Evolutionary conservation across 805 yeast genomes (phyloP), one percentile per base, ranked within the genome.

Genomic region (Vanderwaltozyma yarrowii): DNA sequence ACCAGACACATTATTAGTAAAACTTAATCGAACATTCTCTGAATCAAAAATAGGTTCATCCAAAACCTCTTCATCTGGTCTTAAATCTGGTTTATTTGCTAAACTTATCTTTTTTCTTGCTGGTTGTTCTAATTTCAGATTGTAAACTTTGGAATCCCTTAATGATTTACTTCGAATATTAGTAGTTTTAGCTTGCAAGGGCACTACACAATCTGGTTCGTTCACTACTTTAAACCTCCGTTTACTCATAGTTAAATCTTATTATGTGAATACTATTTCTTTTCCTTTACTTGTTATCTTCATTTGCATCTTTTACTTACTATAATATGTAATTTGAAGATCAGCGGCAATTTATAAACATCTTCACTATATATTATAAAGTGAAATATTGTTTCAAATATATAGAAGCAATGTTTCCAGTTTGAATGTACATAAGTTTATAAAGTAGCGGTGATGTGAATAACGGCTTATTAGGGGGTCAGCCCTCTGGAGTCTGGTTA

Each of bases 131-230:
- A 7, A 7, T 21, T 21, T 21, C 23, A 6, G n/a, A n/a, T n/a
- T n/a, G n/a, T n/a, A n/a, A n/a, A 26, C n/a, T 21, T 21, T 21
- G 10, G 24, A 12, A 24, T 24, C n/a, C 27, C 11, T 24, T 7
- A 13, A 4, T 24, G 27, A 12, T 4, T 8, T 11, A 24, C 33
- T 21, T 17, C 23, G 30, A 2, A 47, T 43, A 28, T 49, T 49
- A 3, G 53, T 45, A 3, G 47, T 33, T 27, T 41, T 47, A 6
- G 43, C 17, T 24, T 45, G 49, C 35, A 49, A 33, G 10, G 53
- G 50, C 21, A 36, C 42, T 6, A 23, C 29, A 1, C 24, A 19
- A 16, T 43, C 44, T n/a, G 28, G 32, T 11, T 42, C 44, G 14
- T 30, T 33, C 15, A 38, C 29, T n/a, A 37, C 37, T 18, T 33